phyloP scores from a whole-genome alignment of 2,329 filamentous ascomycete genomes.

The Colletotrichum viniferum region DNA sequence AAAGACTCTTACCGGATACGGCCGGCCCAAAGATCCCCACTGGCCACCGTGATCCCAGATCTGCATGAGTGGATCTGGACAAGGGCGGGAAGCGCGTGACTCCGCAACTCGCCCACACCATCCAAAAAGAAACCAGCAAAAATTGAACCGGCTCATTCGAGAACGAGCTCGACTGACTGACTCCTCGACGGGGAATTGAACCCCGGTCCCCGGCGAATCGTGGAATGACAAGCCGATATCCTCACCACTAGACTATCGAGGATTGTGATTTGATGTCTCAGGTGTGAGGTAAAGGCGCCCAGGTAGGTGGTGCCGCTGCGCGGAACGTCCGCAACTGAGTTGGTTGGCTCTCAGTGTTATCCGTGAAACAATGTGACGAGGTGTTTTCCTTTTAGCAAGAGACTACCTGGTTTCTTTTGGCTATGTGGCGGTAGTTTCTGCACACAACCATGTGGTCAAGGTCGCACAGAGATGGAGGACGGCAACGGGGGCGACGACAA shows the following conservation, averaged over 20 bases:
- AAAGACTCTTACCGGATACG: not conserved
- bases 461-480: not conserved
- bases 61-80: not conserved
- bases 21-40: not conserved
- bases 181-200: not conserved
- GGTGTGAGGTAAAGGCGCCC: rapidly evolving
- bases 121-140: not conserved
- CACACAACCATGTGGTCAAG: rapidly evolving
- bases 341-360: no score
- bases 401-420: no score
- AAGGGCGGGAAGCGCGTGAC: not conserved
- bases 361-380: no score
- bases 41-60: not conserved
- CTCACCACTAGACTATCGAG: not conserved
- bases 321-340: no score
- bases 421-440: rapidly evolving
- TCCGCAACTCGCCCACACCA: not conserved
- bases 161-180: rapidly evolving
- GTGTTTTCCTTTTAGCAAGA: no score
- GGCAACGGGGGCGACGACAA: not conserved
- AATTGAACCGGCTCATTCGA: not conserved
- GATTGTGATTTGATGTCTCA: not conserved
- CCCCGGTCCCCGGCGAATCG: not conserved
- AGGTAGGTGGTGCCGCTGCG: rapidly evolving
- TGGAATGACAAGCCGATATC: not conserved